Evolutionary conservation across 2,329 filamentous ascomycete species (phyloP).

Genomic region (Proliferodiscus dingleyae): DNA sequence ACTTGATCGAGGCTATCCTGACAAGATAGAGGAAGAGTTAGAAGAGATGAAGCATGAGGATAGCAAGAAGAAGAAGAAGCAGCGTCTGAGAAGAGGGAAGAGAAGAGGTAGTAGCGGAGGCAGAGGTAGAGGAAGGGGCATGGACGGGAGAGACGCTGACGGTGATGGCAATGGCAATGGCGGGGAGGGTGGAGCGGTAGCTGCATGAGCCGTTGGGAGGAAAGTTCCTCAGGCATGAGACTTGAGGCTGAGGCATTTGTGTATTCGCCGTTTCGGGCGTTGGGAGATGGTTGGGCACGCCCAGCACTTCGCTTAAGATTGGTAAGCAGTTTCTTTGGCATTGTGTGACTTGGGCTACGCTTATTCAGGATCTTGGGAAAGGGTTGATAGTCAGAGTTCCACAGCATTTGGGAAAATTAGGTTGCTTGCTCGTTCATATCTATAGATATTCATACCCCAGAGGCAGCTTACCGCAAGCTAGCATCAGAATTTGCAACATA

Average conservation of each 20-base stretch:
- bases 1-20: background rate
- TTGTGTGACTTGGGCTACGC: background rate
- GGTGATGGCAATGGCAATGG: background rate
- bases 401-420: background rate
- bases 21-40: background rate
- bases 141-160: background rate
- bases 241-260: too few species aligned
- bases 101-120: background rate
- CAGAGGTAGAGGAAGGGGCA: background rate
- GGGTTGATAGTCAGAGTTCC: background rate
- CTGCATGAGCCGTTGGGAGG: too few species aligned
- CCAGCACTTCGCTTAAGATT: background rate
- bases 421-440: background rate
- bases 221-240: background rate
- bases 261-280: too few species aligned
- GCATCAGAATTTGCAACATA: too few species aligned
- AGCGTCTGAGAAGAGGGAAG: background rate
- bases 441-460: background rate
- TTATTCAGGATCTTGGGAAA: background rate
- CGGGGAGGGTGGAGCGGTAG: background rate
- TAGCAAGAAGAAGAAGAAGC: background rate
- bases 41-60: background rate
- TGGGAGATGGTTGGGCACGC: conserved; percentile 1
- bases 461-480: background rate
- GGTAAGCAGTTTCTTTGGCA: background rate